These are phyloP conservation scores for Acanthamoeba healyi DNA, from an alignment of 208 protist species.

Conservation along the genomic window DNA sequence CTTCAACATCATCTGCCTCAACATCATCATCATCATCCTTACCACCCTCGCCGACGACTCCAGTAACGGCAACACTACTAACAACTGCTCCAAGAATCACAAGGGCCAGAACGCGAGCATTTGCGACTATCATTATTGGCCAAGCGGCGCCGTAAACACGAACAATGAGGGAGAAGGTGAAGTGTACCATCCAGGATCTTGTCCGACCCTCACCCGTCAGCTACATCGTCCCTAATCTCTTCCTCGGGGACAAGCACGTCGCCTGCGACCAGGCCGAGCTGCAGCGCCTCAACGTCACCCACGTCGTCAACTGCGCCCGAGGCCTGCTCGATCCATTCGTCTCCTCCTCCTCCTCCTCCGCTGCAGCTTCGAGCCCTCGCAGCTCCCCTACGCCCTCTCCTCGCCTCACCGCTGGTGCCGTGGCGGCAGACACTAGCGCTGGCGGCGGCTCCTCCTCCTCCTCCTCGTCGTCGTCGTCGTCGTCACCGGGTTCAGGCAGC, in stretches of 20 bases:
- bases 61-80: neutral
- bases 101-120: neutral
- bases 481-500: neutral
- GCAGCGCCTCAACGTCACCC: conserved; percentile 40
- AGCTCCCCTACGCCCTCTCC: neutral
- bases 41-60: neutral
- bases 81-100: neutral
- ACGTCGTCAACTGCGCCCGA: conserved; percentile 46
- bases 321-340: neutral
- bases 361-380: neutral
- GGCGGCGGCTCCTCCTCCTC: neutral
- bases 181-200: conserved; percentile 61
- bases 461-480: neutral
- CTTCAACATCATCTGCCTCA: neutral
- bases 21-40: neutral
- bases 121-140: no score
- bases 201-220: conserved; percentile 32
- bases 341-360: neutral
- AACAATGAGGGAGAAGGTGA: conserved; percentile 42
- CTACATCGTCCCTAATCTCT: conserved; percentile 64
- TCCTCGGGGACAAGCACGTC: conserved; percentile 43
- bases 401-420: no score
- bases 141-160: neutral
- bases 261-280: conserved; percentile 2
- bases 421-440: no score